phyloP scores from a whole-genome alignment of 805 yeast genomes.

The Monosporozyma unispora region DNA sequence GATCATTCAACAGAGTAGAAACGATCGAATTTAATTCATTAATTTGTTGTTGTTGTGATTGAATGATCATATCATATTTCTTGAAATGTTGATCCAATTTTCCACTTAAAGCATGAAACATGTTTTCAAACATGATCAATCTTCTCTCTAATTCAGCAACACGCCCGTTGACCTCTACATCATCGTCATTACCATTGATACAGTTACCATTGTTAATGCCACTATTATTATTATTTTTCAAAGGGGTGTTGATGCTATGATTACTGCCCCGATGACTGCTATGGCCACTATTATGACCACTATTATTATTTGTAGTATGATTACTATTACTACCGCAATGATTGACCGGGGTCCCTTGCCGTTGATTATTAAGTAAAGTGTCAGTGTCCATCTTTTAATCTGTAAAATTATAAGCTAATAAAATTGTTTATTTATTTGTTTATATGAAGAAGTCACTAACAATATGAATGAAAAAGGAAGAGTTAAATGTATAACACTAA shows the following conservation, averaged over 20 bases:
- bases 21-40: constrained; percentile 21
- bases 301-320: not conserved
- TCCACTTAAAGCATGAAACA: constrained; percentile 26
- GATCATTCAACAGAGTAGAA: constrained; percentile 23
- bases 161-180: not conserved
- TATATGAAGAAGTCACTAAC: too few species aligned
- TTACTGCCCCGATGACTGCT: not conserved
- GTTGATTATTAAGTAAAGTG: not conserved
- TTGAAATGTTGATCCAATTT: constrained; percentile 27
- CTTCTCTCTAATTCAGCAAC: constrained; percentile 24
- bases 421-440: too few species aligned
- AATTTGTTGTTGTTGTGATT: constrained; percentile 28
- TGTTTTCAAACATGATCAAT: constrained; percentile 22
- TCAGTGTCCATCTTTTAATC: not conserved
- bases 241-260: not conserved
- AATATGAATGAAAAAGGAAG: too few species aligned
- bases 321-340: not conserved
- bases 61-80: constrained; percentile 23
- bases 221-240: not conserved
- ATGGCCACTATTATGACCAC: not conserved
- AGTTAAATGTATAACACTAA: too few species aligned
- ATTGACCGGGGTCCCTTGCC: not conserved
- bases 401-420: too few species aligned
- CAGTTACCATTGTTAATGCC: constrained; percentile 6
- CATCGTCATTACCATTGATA: not conserved